These are phyloP conservation scores for Paracamarosporium sp. DNA, from an alignment of 2,329 filamentous ascomycete genomes.

Conservation along the genomic window DNA sequence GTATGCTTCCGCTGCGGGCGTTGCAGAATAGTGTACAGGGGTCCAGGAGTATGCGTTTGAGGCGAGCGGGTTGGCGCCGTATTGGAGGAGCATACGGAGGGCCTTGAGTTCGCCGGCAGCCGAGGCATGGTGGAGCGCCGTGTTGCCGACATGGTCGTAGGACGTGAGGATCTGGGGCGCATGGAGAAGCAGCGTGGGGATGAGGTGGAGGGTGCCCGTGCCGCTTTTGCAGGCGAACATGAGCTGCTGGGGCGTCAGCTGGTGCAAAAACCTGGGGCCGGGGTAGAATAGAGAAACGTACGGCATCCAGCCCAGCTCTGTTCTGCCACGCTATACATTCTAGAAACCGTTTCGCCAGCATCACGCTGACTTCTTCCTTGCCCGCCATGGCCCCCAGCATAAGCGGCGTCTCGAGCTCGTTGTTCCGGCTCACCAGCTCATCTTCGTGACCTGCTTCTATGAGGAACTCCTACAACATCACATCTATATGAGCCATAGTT, in stretches of 20 bases:
- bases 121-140: conserved; percentile 84
- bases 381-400: conserved; percentile 77
- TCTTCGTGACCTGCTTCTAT: conserved; percentile 77
- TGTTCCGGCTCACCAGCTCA: conserved; percentile 77
- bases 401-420: conserved; percentile 79
- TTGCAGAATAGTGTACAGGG: conserved; percentile 81
- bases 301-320: conserved; percentile 71
- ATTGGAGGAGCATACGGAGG: conserved; percentile 76
- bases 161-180: conserved; percentile 35
- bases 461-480: conserved; percentile 62
- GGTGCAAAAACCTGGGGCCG: conserved; percentile 13
- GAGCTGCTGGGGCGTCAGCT: conserved; percentile 23
- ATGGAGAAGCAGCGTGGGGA: conserved; percentile 45
- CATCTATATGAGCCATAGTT: not conserved
- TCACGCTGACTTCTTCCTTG: conserved; percentile 75
- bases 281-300: conserved; percentile 44
- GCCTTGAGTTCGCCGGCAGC: conserved; percentile 81
- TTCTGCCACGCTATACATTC: conserved; percentile 70
- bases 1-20: conserved; percentile 83
- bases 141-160: conserved; percentile 78
- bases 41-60: conserved; percentile 82
- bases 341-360: conserved; percentile 71
- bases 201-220: conserved; percentile 53
- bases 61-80: conserved; percentile 76
- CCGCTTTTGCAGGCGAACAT: conserved; percentile 48